Evolutionary conservation across 2,329 filamentous ascomycete species (phyloP).

Genomic region (Dothideomycetidae sp.): DNA sequence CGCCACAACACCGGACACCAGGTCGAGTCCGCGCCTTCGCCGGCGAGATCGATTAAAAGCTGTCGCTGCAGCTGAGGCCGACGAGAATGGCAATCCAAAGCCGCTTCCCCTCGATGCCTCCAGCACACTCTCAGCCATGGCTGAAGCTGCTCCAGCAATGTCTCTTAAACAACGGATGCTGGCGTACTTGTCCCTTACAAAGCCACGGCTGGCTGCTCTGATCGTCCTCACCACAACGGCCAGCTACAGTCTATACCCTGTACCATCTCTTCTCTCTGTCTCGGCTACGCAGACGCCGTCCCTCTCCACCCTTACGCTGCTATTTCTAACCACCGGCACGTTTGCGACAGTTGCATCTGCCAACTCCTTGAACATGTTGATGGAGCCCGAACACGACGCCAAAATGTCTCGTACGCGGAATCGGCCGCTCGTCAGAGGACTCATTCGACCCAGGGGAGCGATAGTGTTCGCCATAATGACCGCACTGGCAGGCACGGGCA

Average conservation of each 20-base stretch:
- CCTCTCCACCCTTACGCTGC: slow-evolving; percentile 75
- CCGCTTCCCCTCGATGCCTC: slow-evolving; percentile 45
- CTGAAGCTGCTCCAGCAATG: slow-evolving; percentile 40
- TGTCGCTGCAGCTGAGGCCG: slow-evolving; percentile 11
- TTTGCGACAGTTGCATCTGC: slow-evolving; percentile 79
- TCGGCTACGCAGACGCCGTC: slow-evolving; percentile 56
- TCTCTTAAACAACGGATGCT: slow-evolving; percentile 55
- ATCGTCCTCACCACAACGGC: slow-evolving; percentile 84
- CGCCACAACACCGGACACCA: slow-evolving; percentile 7
- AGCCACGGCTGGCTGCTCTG: slow-evolving; percentile 82
- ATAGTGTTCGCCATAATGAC: slow-evolving; percentile 64
- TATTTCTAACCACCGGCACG: slow-evolving; percentile 84
- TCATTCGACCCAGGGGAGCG: slow-evolving; percentile 59
- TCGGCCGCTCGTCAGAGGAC: slow-evolving; percentile 67
- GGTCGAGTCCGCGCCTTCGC: slow-evolving; percentile 20
- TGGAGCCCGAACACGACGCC: slow-evolving; percentile 80
- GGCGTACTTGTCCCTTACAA: slow-evolving; percentile 80
- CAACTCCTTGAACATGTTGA: slow-evolving; percentile 94
- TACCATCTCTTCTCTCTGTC: slow-evolving; percentile 68
- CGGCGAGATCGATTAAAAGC: slow-evolving; percentile 23
- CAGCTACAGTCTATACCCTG: slow-evolving; percentile 83
- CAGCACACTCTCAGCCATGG: slow-evolving; percentile 43
- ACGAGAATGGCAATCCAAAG: slow-evolving; percentile 4
- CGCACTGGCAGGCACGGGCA: slow-evolving; percentile 52
- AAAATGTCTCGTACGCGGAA: slow-evolving; percentile 91